Base-by-base conservation (phyloP, 2,329 filamentous ascomycete species). In the Didymosphaeria variabile region DNA sequence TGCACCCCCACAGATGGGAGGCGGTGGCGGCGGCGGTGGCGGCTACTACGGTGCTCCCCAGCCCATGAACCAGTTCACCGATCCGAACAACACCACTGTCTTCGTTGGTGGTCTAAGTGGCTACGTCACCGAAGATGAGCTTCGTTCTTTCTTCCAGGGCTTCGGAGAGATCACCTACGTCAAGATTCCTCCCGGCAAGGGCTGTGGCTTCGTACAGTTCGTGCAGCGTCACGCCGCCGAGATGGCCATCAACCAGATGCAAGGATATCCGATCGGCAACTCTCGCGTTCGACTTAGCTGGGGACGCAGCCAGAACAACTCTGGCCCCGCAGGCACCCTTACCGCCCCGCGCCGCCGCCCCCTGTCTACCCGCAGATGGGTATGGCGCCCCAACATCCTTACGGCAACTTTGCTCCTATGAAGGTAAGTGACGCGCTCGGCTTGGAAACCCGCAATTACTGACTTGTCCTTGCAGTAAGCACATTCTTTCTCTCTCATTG, bases 161-260 rank as follows among this genome's bases (percentile, higher is more conserved):
- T 99, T 99, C 67, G 95, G 95, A 63, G 95, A 99, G 80, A 99
- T 99, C 77, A 99, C 95, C 73, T 99, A 99, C 79, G 95, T 99
- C 84, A 99, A 99, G 89, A 99, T 99, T 61, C 95, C 95, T 57
- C 94, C 95, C 67, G 95, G 95, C 83, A 99, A 99, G 88, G 95
- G 95, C 71, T 99, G 95, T 76, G 95, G 95, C 60, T 99, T 99
- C 77, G 95, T 99, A 61, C 95, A 99, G 82, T 99, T 99, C 73
- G 95, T 99, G 59, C 95, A 99, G 84, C 93, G 95, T 69, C 95
- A 99, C 76, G 95, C 95, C 56, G 95, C 95, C 15, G 95, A 99
- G 84, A 99, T 99, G 95, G 95, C 95, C 70, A 99, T 99, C 87
- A 99, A 99, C 84, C 95, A 99, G 83, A 99, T 99, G 95, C 95